Conservation (phyloP, 371 early-diverging fungal species). For the Rhizopus arrhizus region DNA sequence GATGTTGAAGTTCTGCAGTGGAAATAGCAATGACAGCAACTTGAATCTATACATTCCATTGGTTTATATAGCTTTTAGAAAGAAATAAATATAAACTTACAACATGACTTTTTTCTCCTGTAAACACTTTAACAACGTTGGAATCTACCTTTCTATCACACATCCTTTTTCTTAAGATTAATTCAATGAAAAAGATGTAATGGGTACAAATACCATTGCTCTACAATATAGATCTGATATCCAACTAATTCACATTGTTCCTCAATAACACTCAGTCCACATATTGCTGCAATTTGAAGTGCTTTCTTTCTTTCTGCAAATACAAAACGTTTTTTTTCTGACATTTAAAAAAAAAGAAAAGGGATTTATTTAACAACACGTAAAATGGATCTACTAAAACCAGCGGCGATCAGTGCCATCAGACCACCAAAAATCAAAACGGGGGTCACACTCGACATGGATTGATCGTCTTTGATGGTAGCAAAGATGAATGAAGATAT, state of each 20-base stretch:
- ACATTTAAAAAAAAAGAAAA: conserved; percentile 23
- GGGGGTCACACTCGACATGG: conserved; percentile 40
- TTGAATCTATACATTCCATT: conserved; percentile 40
- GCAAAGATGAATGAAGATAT: conserved; percentile 56
- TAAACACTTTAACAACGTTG: conserved; percentile 66
- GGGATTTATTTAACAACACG: conserved; percentile 23
- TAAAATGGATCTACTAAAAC: conserved; percentile 35
- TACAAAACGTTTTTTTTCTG: conserved; percentile 51
- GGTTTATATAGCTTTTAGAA: not conserved
- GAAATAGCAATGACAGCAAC: conserved; percentile 58
- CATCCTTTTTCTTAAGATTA: conserved; percentile 42
- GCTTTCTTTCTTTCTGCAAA: conserved; percentile 60
- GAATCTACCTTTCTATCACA: conserved; percentile 60
- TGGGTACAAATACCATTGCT: conserved; percentile 58
- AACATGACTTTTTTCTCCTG: conserved; percentile 61
- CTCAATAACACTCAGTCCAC: conserved; percentile 52
- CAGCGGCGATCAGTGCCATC: conserved; percentile 58
- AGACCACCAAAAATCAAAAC: conserved; percentile 61
- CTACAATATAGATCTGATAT: conserved; percentile 69
- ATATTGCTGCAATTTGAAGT: conserved; percentile 47
- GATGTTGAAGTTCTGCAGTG: conserved; percentile 52
- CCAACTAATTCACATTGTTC: conserved; percentile 54
- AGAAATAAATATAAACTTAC: conserved; percentile 29
- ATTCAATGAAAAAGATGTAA: conserved; percentile 2
- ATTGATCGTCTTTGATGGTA: conserved; percentile 16